Base-by-base conservation (phyloP, 768 basidiomycete species). In the Clavulina sp. region DNA sequence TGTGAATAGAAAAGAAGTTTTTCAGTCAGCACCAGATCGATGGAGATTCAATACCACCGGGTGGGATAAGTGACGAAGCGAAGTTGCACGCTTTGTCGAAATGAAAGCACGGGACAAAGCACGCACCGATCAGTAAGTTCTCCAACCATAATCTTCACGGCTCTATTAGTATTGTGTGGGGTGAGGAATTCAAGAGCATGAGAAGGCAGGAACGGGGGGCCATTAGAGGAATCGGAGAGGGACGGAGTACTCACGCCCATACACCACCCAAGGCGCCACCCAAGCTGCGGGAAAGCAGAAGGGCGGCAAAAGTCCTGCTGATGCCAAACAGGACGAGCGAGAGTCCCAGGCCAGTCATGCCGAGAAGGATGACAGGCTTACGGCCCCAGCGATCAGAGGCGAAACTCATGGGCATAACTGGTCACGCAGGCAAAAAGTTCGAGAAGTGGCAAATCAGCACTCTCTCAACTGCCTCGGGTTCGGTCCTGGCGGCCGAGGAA, bases 311-410 rank as follows among this genome's bases (percentile, higher is more conserved):
- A 21, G 51, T 41, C 40, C 49, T 52, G 18, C 53, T 58, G 13
- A 60, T 33, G 9, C 58, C 58, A 41, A 60, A 60, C 5, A 36
- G 50, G 9, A 46, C 50, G 30, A 49, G 50, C 4, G 56, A 56
- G 7, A 55, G n/a, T 19, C 52, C 50, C 19, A 59, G 31, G n/a
- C 55, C 56, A 5, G 52, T 1, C 2, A 52, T 50, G n/a, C 59
- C 56, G 28, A 23, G 32, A 34, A 58, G 18, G 38, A 60, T 52
- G 21, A 60, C 52, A 43, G 59, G 59, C 41, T 60, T 60, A 4
- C 59, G 50, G 21, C 59, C 59, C 23, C 57, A 40, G 21, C 50
- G 47, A 48, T 60, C 59, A 5, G 59, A 56, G 26, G 43, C 43
- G 24, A 9, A 46, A 26, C 43, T 46, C 9, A 7, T 9, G 7